Conservation (phyloP, 306 rosid genomes). For the Cucurbita moschata region DNA sequence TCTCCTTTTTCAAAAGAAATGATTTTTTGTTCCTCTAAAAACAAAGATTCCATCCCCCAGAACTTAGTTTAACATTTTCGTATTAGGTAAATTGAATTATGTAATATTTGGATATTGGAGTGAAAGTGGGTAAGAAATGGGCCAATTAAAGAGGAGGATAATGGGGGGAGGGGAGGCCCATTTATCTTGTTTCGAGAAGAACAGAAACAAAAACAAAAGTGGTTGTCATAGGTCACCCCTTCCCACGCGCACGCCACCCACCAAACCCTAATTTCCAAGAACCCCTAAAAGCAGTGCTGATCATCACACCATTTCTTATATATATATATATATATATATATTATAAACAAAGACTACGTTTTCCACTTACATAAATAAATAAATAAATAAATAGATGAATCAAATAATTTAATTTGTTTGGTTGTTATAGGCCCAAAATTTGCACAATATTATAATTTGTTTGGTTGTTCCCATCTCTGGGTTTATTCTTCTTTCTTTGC, state of each 20-base stretch:
- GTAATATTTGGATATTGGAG: not conserved
- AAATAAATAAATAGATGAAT: not conserved
- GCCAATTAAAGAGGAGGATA: not conserved
- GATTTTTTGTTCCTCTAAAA: no score
- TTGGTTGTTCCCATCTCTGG: slow-evolving; percentile 1
- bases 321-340: not conserved
- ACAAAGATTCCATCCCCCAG: no score
- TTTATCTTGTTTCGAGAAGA: not conserved
- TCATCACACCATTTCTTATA: not conserved
- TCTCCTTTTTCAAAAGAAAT: not conserved
- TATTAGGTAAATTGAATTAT: no score
- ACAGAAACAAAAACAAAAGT: not conserved
- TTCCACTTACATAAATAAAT: no score
- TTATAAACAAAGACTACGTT: no score
- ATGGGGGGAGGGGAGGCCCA: not conserved
- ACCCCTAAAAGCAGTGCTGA: slow-evolving; percentile 30
- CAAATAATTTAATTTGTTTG: not conserved
- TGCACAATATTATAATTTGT: not conserved
- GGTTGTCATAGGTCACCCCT: slow-evolving; percentile 23
- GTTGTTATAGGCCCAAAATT: not conserved
- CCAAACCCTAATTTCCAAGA: slow-evolving; percentile 75
- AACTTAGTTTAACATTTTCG: no score
- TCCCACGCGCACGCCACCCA: slow-evolving; percentile 66
- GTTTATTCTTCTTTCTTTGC: slow-evolving; percentile 8
- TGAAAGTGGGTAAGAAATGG: not conserved